Percentiles rank a stretch among this genome's conserved stretches.
Evolutionary conservation across 441 rosid species (phyloP).

Genomic region (Mallotus japonicus): DNA sequence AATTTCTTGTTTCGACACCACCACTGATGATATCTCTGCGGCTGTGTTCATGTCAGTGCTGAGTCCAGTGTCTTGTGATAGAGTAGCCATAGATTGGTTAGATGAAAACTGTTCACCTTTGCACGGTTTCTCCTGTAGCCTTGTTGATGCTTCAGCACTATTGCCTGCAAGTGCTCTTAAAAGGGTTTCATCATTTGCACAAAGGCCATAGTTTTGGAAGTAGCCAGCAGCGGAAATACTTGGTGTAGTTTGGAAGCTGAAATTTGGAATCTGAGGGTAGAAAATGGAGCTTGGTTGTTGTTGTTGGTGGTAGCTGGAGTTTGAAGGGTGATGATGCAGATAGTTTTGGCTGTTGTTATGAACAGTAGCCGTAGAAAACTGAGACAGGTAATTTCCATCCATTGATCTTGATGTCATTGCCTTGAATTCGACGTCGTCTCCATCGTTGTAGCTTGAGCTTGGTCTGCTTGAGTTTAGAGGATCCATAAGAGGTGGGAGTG

Average conservation of each 20-base stretch:
- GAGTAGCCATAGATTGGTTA: conserved; percentile 58
- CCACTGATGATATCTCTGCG: conserved; percentile 57
- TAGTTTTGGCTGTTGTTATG: conserved; percentile 22
- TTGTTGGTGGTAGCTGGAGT: conserved; percentile 17
- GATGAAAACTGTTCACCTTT: conserved; percentile 68
- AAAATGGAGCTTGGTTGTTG: conserved; percentile 22
- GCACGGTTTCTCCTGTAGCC: conserved; percentile 30
- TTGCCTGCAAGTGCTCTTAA: conserved; percentile 24
- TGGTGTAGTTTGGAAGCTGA: conserved; percentile 34
- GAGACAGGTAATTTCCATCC: conserved; percentile 21
- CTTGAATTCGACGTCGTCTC: conserved; percentile 30
- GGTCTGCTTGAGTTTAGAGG: conserved; percentile 37
- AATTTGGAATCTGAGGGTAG: conserved; percentile 36
- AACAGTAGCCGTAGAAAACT: conserved; percentile 8
- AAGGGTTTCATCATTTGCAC: conserved; percentile 21
- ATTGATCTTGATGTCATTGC: conserved; percentile 25
- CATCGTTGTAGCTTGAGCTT: conserved; percentile 35
- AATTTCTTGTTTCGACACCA: conserved; percentile 37
- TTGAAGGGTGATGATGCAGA: conserved; percentile 25
- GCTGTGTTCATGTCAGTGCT: conserved; percentile 73
- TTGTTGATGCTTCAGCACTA: conserved; percentile 1
- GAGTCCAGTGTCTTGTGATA: conserved; percentile 76
- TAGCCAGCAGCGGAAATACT: conserved; percentile 9
- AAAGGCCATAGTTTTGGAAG: conserved; percentile 24
- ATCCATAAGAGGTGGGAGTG: conserved; percentile 80